phyloP scores from a whole-genome alignment of 2,329 filamentous ascomycete genomes.

The Monilinia fructicola region DNA sequence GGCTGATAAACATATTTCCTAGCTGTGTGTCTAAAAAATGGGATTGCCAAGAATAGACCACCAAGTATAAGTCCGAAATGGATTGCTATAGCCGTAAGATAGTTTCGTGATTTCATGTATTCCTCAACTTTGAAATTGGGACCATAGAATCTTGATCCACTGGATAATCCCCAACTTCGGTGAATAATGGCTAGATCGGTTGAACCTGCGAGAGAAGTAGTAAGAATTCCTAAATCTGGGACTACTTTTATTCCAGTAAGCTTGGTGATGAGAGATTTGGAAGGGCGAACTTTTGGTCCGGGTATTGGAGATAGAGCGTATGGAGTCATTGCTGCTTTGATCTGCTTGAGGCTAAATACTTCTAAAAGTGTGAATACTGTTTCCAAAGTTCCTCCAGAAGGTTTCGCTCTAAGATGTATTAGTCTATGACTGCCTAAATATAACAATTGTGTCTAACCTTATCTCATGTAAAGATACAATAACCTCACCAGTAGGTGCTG shows the following conservation, averaged over 20 bases:
- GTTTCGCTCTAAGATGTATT: slow-evolving; percentile 44
- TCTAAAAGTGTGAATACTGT: slow-evolving; percentile 64
- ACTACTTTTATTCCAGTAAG: slow-evolving; percentile 52
- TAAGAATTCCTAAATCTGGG: slow-evolving; percentile 55
- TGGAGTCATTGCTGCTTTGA: slow-evolving; percentile 49
- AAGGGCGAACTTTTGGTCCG: slow-evolving; percentile 31
- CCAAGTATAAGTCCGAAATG: slow-evolving; percentile 52
- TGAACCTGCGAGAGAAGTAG: slow-evolving; percentile 51
- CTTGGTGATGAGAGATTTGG: slow-evolving; percentile 43
- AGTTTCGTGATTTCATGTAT: slow-evolving; percentile 52
- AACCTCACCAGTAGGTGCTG: slow-evolving; percentile 53
- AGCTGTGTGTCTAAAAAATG: slow-evolving; percentile 45
- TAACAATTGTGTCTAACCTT: slow-evolving; percentile 38
- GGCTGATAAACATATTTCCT: slow-evolving; percentile 51
- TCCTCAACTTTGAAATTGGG: slow-evolving; percentile 60
- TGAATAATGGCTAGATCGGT: slow-evolving; percentile 58
- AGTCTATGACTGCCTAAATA: not conserved
- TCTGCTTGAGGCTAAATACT: slow-evolving; percentile 49
- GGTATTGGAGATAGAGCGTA: slow-evolving; percentile 59
- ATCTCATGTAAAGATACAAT: slow-evolving; percentile 51
- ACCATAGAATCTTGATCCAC: slow-evolving; percentile 54
- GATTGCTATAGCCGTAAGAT: slow-evolving; percentile 50
- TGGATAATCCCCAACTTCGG: slow-evolving; percentile 60
- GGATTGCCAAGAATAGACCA: slow-evolving; percentile 43
- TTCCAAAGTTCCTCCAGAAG: slow-evolving; percentile 67